Evolutionary conservation across 495 filamentous ascomycete species (phyloP).

Genomic region (Amphirosellinia nigrospora): DNA sequence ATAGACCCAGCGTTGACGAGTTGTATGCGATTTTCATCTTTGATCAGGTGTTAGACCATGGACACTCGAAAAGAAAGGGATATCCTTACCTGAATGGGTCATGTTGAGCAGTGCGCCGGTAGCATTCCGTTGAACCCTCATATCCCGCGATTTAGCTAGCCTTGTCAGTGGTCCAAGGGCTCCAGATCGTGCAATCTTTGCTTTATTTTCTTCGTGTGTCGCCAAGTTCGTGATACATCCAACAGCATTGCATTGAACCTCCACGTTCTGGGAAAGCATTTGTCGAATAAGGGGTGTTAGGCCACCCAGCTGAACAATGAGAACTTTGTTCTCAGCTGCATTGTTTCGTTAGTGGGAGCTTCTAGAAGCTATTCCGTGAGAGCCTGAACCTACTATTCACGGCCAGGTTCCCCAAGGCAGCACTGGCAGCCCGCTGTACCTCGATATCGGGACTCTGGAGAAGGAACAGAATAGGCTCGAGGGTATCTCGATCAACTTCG

Average conservation of each 20-base stretch:
- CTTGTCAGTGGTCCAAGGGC: slow-evolving; percentile 88
- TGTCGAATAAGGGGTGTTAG: slow-evolving; percentile 92
- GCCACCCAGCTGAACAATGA: slow-evolving; percentile 91
- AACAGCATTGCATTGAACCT: slow-evolving; percentile 98
- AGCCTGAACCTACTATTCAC: slow-evolving; percentile 80
- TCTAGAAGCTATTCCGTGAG: neutral
- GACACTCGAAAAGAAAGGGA: slow-evolving; percentile 14
- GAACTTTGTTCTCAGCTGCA: slow-evolving; percentile 96
- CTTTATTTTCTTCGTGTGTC: slow-evolving; percentile 98
- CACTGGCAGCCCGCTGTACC: slow-evolving; percentile 95
- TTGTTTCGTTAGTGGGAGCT: slow-evolving; percentile 16
- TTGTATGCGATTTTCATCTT: slow-evolving; percentile 97
- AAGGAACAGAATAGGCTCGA: slow-evolving; percentile 94
- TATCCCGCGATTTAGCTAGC: slow-evolving; percentile 95
- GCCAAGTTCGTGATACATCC: slow-evolving; percentile 98
- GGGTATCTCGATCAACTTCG: slow-evolving; percentile 91
- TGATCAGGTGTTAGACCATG: slow-evolving; percentile 35
- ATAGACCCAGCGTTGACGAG: slow-evolving; percentile 96
- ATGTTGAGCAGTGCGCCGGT: slow-evolving; percentile 97
- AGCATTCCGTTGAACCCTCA: slow-evolving; percentile 97
- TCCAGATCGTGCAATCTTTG: slow-evolving; percentile 95
- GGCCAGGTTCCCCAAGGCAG: slow-evolving; percentile 92
- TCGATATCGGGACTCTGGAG: slow-evolving; percentile 95
- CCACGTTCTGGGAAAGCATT: slow-evolving; percentile 98
- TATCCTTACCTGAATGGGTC: slow-evolving; percentile 89